Evolutionary conservation across 176 grass and related monocot genomes (phyloP), one percentile per base, ranked within the genome.

Genomic region (Zea mays): DNA sequence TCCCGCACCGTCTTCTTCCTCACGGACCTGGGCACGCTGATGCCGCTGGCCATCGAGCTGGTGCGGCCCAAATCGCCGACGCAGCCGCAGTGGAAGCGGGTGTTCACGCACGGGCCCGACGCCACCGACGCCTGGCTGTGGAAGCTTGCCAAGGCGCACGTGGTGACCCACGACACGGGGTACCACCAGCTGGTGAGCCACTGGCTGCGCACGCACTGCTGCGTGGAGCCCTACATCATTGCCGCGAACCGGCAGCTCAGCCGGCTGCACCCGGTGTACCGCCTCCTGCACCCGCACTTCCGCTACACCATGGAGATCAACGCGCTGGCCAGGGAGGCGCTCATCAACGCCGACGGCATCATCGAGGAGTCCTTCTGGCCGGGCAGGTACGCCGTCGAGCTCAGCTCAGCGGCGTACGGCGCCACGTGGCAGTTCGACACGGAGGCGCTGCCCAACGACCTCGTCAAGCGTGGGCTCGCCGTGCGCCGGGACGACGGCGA

Each of bases 291-390:
- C 73, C 95, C 95, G 33, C 89, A 94, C 80, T 93, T 97, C 85
- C 85, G 91, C 14, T 97, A 90, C 87, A 97, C 95, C 10, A 88
- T 92, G 87, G 95, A 97, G 89, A 94, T 97, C 72, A 97, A 97
- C 64, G 83, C 87, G 34, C 54, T 92, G 39, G 94, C 91, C 0
- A 75, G 91, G n/a, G 81, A 80, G 57, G 61, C 42, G 71, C 92
- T 97, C 83, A 81, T 97, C 76, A 92, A 83, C 55, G 95, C 82
- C 16, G 80, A 70, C 21, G 95, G 91, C 17, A 78, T 92, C 76
- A 97, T 97, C 55, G 95, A 97, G 85, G 44, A 73, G 2, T 39
- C 79, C 33, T 97, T 97, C 89, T 90, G 69, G 69, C 87, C 91
- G 0, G 76, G 85, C 0, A 92, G 52, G 68, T 94, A 94, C 80